Conservation (phyloP, 352 stramenopile genomes). For the Pythium brachiatum region DNA sequence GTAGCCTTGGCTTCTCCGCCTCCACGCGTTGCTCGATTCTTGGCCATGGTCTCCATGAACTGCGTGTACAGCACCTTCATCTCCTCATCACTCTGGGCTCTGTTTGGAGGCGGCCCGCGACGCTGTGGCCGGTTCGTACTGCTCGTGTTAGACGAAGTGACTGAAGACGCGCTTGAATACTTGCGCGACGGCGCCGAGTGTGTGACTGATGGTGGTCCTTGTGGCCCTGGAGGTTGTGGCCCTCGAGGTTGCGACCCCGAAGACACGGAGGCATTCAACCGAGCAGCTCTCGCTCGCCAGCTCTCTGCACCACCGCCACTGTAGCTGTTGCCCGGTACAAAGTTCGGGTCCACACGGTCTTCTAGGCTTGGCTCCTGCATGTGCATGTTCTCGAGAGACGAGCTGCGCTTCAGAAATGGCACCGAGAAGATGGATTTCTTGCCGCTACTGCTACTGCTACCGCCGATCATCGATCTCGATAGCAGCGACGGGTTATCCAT, state of each 20-base stretch:
- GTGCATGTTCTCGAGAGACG: constrained; percentile 21
- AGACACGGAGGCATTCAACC: constrained; percentile 20
- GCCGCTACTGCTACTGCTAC: neutral
- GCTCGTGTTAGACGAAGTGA: constrained; percentile 17
- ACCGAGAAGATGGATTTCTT: constrained; percentile 17
- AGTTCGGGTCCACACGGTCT: constrained; percentile 10
- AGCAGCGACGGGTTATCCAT: constrained; percentile 13
- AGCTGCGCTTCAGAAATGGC: constrained; percentile 21
- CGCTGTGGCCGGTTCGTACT: constrained; percentile 3
- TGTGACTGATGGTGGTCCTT: neutral
- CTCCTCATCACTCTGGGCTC: constrained; percentile 17
- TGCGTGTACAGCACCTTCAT: constrained; percentile 23
- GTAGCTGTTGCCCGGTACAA: constrained; percentile 25
- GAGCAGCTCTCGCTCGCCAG: constrained; percentile 14
- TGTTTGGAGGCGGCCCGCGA: neutral
- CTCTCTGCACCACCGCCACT: constrained; percentile 15
- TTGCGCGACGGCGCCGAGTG: constrained; percentile 18
- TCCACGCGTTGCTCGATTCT: constrained; percentile 14
- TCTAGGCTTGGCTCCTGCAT: constrained; percentile 3
- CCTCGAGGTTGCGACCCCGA: constrained; percentile 7
- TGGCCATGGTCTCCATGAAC: constrained; percentile 24
- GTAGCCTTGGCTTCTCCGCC: neutral
- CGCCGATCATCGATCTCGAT: constrained; percentile 8
- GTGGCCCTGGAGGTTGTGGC: neutral
- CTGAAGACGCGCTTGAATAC: constrained; percentile 18